Evolutionary conservation across 768 basidiomycete species (phyloP).

Genomic region (Mycena indigotica): DNA sequence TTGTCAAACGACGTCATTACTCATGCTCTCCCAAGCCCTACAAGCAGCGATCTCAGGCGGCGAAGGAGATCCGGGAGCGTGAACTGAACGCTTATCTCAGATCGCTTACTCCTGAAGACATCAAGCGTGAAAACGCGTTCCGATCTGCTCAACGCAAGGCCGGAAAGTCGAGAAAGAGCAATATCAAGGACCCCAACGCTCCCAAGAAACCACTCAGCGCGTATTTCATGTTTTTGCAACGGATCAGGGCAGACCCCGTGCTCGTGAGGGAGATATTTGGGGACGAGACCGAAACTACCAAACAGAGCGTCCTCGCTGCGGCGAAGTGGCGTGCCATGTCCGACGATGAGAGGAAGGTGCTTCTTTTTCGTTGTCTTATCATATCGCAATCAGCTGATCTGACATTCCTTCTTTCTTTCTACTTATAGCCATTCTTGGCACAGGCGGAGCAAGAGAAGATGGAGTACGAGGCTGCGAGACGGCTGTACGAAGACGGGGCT

Average conservation of each 20-base stretch:
- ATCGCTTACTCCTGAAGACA: conserved; percentile 88
- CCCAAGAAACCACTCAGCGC: conserved; percentile 95
- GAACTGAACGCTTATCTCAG: conserved; percentile 85
- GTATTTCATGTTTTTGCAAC: conserved; percentile 93
- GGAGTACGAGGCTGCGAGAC: conserved; percentile 84
- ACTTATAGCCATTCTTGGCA: conserved; percentile 83
- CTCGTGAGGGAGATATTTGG: conserved; percentile 84
- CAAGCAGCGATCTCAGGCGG: conserved; percentile 78
- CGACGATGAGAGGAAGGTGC: conserved; percentile 89
- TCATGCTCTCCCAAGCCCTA: conserved; percentile 60
- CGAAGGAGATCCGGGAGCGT: conserved; percentile 83
- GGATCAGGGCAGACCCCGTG: conserved; percentile 76
- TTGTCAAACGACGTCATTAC: conserved; percentile 22
- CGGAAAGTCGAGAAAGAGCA: conserved; percentile 89
- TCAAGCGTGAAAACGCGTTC: conserved; percentile 90
- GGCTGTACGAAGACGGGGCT: conserved; percentile 85
- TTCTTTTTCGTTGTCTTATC: conserved; percentile 16
- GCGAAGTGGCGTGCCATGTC: conserved; percentile 93
- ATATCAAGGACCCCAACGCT: conserved; percentile 96
- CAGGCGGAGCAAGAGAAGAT: conserved; percentile 96
- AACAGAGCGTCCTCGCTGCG: conserved; percentile 91
- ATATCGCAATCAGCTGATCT: conserved; percentile 20
- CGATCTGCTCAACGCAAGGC: conserved; percentile 91
- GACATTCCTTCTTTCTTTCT: no score
- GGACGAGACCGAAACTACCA: conserved; percentile 90